Percentiles rank a stretch among this genome's conserved stretches.
phyloP scores from a whole-genome alignment of 345 rosid genomes.

The Garcia nutans region DNA sequence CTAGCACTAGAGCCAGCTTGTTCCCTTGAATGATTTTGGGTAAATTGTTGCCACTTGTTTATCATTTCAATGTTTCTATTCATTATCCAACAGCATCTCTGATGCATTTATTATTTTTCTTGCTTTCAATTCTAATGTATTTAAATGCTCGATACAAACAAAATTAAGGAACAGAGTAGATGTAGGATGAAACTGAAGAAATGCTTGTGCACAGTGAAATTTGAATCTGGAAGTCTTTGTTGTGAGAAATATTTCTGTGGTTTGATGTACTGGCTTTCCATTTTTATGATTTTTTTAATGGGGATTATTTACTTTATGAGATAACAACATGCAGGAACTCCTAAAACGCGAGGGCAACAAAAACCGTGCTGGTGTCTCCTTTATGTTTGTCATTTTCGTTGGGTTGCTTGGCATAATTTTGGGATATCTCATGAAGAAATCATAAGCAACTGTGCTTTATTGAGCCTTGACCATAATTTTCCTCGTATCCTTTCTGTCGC shows the following conservation, averaged over 20 bases:
- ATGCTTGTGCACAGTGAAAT: not conserved
- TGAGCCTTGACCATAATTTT: constrained; percentile 14
- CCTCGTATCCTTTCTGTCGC: constrained; percentile 19
- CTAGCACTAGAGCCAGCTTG: not conserved
- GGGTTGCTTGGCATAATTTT: constrained; percentile 60
- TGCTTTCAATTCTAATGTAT: too few species aligned
- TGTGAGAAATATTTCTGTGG: not conserved
- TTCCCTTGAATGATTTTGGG: not conserved
- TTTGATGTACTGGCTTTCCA: not conserved
- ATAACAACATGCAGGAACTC: constrained; percentile 43
- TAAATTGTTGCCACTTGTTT: not conserved
- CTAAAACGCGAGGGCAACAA: constrained; percentile 48
- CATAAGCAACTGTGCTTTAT: constrained; percentile 19
- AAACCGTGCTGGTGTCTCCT: constrained; percentile 45
- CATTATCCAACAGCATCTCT: not conserved
- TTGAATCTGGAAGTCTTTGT: not conserved
- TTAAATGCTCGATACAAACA: not conserved
- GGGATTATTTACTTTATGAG: constrained; percentile 8
- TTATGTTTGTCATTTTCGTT: constrained; percentile 49
- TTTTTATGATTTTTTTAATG: not conserved
- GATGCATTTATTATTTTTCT: not conserved
- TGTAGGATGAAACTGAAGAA: not conserved
- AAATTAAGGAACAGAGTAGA: not conserved
- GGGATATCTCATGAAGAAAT: constrained; percentile 65
- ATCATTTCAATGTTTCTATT: not conserved